These are phyloP conservation scores for Ambispora gerdemannii DNA, from an alignment of 192 early-diverging fungal genomes.

Conservation along the genomic window DNA sequence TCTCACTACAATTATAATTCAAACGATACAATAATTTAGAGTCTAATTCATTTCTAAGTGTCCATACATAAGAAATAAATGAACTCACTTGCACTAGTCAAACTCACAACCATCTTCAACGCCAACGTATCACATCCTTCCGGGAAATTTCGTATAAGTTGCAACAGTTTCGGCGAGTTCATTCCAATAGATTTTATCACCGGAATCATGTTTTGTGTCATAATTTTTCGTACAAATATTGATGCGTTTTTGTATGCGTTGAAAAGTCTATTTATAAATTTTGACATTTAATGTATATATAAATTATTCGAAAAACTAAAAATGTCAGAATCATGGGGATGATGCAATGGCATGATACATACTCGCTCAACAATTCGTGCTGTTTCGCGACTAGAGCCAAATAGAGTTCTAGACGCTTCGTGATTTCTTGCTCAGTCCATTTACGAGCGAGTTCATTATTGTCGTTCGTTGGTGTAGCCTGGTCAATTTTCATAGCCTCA, in stretches of 20 bases:
- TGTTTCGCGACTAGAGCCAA: constrained; percentile 75
- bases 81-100: constrained; percentile 59
- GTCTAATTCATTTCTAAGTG: background rate
- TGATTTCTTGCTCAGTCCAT: constrained; percentile 62
- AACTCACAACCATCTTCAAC: constrained; percentile 56
- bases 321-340: too few species aligned
- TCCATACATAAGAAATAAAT: too few species aligned
- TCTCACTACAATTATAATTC: constrained; percentile 28
- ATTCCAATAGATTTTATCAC: constrained; percentile 64
- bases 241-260: constrained; percentile 42
- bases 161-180: constrained; percentile 51
- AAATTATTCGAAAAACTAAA: background rate
- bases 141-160: constrained; percentile 65
- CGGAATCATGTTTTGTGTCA: constrained; percentile 59
- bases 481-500: constrained; percentile 23
- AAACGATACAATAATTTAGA: background rate
- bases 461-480: background rate
- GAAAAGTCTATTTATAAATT: constrained; percentile 2
- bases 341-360: constrained; percentile 28
- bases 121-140: constrained; percentile 66
- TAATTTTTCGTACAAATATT: constrained; percentile 44
- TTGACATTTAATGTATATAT: background rate
- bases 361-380: constrained; percentile 63
- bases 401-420: constrained; percentile 67
- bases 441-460: constrained; percentile 27